These are phyloP conservation scores for Geosmithia putterillii DNA, from an alignment of 2,329 filamentous ascomycete species.

Conservation along the genomic window DNA sequence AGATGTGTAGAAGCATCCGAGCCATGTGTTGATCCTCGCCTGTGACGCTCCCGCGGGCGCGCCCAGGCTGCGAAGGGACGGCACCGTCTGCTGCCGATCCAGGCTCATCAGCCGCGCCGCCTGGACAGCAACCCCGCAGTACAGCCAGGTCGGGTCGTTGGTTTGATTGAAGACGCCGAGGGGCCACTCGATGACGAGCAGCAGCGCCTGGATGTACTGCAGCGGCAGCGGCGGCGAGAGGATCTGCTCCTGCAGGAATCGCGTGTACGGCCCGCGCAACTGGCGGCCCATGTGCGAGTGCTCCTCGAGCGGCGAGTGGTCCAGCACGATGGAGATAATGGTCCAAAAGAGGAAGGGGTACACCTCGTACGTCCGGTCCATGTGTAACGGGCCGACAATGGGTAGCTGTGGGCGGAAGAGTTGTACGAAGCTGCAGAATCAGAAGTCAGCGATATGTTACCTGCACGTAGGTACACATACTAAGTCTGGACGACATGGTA, in stretches of 20 bases:
- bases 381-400: slow-evolving; percentile 13
- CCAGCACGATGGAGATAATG: slow-evolving; percentile 11
- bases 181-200: slow-evolving; percentile 15
- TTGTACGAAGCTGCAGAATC: neutral
- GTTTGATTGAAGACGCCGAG: slow-evolving; percentile 10
- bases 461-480: neutral
- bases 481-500: neutral
- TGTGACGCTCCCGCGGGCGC: slow-evolving; percentile 7
- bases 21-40: slow-evolving; percentile 14
- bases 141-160: slow-evolving; percentile 16
- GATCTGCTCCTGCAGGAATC: slow-evolving; percentile 8
- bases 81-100: slow-evolving; percentile 9
- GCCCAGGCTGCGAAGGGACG: slow-evolving; percentile 7
- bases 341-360: slow-evolving; percentile 17
- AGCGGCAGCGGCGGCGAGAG: slow-evolving; percentile 13
- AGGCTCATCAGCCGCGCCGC: slow-evolving; percentile 14
- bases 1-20: slow-evolving; percentile 16
- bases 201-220: slow-evolving; percentile 14
- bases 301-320: slow-evolving; percentile 6
- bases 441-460: neutral
- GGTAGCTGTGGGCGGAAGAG: slow-evolving; percentile 7
- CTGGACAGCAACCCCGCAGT: slow-evolving; percentile 16
- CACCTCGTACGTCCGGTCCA: slow-evolving; percentile 10
- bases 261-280: slow-evolving; percentile 10
- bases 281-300: slow-evolving; percentile 9